A percentile compares a stretch with the other conserved stretches of the same genome.
Evolutionary conservation across 1,284 basidiomycete genomes (phyloP).

Genomic region (Wallemia ichthyophaga): DNA sequence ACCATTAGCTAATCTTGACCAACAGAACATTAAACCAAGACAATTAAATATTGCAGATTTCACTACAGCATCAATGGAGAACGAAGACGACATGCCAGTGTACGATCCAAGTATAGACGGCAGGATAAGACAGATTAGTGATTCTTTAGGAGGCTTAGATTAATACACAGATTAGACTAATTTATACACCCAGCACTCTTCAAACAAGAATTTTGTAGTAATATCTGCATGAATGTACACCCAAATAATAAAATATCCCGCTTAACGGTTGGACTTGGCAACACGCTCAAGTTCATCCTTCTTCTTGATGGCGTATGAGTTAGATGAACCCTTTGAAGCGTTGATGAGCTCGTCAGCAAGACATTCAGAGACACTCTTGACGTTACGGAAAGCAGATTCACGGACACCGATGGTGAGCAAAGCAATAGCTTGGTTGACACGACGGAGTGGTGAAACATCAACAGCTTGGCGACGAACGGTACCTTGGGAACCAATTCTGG

Average conservation of each 20-base stretch:
- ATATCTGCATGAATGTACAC: not conserved
- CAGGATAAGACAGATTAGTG: not conserved
- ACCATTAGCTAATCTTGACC: not conserved
- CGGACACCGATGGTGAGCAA: slow-evolving; percentile 91
- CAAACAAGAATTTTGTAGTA: not conserved
- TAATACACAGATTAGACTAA: not conserved
- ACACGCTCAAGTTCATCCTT: slow-evolving; percentile 93
- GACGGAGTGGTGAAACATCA: slow-evolving; percentile 90
- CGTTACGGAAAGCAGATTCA: slow-evolving; percentile 98
- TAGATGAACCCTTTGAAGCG: slow-evolving; percentile 98
- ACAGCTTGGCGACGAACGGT: slow-evolving; percentile 99
- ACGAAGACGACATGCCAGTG: not conserved
- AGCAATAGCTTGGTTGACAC: slow-evolving; percentile 91
- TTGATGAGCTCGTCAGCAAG: slow-evolving; percentile 99
- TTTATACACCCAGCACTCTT: too few species aligned
- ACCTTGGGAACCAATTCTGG: slow-evolving; percentile 97
- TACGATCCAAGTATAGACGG: not conserved
- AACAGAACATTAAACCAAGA: not conserved
- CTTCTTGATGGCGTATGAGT: slow-evolving; percentile 97
- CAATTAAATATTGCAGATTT: not conserved
- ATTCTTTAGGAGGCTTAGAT: not conserved
- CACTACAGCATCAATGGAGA: not conserved
- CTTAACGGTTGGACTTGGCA: slow-evolving; percentile 94
- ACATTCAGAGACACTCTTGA: slow-evolving; percentile 96
- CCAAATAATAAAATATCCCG: not conserved